These are phyloP conservation scores for Aureobasidium sp. DNA, from an alignment of 2,329 filamentous ascomycete species.

Conservation along the genomic window DNA sequence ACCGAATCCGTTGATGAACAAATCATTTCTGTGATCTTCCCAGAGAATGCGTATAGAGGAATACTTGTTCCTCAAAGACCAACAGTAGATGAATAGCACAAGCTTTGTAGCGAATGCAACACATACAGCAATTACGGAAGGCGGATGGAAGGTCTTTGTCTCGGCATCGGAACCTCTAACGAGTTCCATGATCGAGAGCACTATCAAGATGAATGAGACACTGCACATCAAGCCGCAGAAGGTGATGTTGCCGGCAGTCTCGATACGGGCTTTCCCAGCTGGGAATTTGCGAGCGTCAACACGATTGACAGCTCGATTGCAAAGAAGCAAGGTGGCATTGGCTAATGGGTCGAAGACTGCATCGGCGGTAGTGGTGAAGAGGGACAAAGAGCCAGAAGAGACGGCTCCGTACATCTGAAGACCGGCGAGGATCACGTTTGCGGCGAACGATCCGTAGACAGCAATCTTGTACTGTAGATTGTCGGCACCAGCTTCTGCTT, in stretches of 20 bases:
- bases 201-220: slow-evolving; percentile 87
- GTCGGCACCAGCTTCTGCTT: slow-evolving; percentile 72
- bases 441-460: slow-evolving; percentile 61
- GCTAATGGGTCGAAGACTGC: slow-evolving; percentile 87
- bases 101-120: slow-evolving; percentile 84
- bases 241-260: slow-evolving; percentile 90
- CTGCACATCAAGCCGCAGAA: slow-evolving; percentile 96
- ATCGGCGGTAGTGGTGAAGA: slow-evolving; percentile 97
- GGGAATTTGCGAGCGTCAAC: slow-evolving; percentile 85
- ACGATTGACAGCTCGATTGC: slow-evolving; percentile 76
- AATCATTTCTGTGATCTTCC: slow-evolving; percentile 95
- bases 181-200: slow-evolving; percentile 72
- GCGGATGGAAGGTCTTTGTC: slow-evolving; percentile 58
- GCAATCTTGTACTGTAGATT: slow-evolving; percentile 68
- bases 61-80: slow-evolving; percentile 82
- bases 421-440: slow-evolving; percentile 70
- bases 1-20: slow-evolving; percentile 82
- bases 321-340: slow-evolving; percentile 80
- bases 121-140: slow-evolving; percentile 76
- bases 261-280: slow-evolving; percentile 85
- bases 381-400: slow-evolving; percentile 79
- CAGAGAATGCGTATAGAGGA: slow-evolving; percentile 86
- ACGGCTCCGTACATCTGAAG: slow-evolving; percentile 87
- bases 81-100: slow-evolving; percentile 82
- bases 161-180: slow-evolving; percentile 42